Base-by-base conservation (phyloP, 257 asterid genomes). In the Capsicum chinense region DNA sequence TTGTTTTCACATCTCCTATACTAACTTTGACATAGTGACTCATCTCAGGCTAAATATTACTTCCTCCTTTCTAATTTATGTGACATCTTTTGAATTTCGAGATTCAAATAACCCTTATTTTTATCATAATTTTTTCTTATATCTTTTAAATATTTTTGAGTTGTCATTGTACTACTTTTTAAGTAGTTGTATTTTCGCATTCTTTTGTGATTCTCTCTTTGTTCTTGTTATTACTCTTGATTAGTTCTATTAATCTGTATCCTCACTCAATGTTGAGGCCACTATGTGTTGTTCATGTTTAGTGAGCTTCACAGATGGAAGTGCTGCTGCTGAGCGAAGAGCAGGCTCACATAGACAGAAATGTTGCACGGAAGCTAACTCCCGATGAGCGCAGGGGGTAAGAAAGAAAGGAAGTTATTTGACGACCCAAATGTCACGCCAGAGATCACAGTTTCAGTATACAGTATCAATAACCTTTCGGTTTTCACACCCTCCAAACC, bases 241-340 rank as follows among this genome's bases (percentile, higher is more conserved):
- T 80, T 56, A 84, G 82, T 83, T 56, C 66, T 73, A 52, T 57
- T 44, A 8, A 33, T 66, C 10, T 66, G 19, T 33, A 10, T 66
- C 10, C 47, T 13, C n/a, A 66, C 48, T 66, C 73, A 5, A 33
- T 33, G n/a, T 66, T 66, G 48, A 64, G 63, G 73, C n/a, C n/a
- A 13, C 47, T 35, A 33, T 13, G 5, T 9, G 6, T 66, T 33
- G 37, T 13, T 26, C 33, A n/a, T 66, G 73, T 66, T 66, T 13
- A 66, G 73, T 66, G 66, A 59, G 66, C 17, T 26, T 12, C 47
- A 66, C 73, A 66, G 17, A 63, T 63, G 42, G 42, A 66, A 33
- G 95, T 39, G 99, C 99, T 71, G 99, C 99, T 50, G 98, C 97
- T 9, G 98, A 97, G 88, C 98, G 99, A 5, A 5, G 98, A 97